phyloP scores from a whole-genome alignment of 139 green algal genomes.

The Chlamydomonas incerta region DNA sequence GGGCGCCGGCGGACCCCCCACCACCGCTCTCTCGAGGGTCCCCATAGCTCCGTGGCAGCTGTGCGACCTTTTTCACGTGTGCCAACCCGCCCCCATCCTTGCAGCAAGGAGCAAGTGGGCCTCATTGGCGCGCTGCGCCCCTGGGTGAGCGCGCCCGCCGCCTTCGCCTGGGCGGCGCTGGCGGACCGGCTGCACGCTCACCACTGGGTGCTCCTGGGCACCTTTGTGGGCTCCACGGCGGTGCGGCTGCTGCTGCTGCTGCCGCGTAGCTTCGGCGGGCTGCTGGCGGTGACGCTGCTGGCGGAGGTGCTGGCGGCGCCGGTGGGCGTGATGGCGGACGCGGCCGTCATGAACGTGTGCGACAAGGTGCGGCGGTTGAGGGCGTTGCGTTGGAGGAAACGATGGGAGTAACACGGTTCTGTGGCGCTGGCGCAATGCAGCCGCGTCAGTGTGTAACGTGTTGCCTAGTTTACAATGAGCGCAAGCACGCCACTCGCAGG shows the following conservation, averaged over 20 bases:
- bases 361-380: conserved; percentile 12
- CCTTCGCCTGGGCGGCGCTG: conserved; percentile 52
- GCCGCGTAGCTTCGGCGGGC: conserved; percentile 25
- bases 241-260: conserved; percentile 23
- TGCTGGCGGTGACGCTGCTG: conserved; percentile 45
- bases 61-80: no score
- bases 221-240: conserved; percentile 38
- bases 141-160: conserved; percentile 50
- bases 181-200: conserved; percentile 61
- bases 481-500: neutral
- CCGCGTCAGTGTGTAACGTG: no score
- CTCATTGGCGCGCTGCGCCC: conserved; percentile 16
- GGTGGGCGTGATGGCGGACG: conserved; percentile 61
- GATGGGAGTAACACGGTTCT: no score
- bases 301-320: conserved; percentile 58
- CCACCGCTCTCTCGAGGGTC: no score
- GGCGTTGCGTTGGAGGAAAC: neutral
- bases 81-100: no score
- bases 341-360: conserved; percentile 58
- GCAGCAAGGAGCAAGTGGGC: neutral
- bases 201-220: conserved; percentile 18
- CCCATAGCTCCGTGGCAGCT: no score
- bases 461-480: no score
- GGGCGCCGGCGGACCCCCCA: conserved; percentile 42
- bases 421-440: no score